Evolutionary conservation across 139 green algal species (phyloP).

Genomic region (Chlamydomonas sphaeroides): DNA sequence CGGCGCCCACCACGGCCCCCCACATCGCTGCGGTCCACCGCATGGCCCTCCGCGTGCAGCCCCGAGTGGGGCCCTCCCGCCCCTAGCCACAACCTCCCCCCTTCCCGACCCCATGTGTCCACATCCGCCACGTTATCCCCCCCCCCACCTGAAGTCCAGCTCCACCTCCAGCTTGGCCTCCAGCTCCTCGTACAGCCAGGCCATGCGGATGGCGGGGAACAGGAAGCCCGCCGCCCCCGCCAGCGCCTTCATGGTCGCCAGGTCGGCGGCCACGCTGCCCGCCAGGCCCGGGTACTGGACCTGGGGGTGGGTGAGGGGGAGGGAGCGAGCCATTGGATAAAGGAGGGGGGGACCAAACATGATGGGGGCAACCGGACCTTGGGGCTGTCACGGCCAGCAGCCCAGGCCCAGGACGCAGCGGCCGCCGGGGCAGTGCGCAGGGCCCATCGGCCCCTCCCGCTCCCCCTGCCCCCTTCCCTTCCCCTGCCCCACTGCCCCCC

Average conservation of each 20-base stretch:
- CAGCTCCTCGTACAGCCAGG: constrained; percentile 78
- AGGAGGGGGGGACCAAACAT: too few relatives aligned
- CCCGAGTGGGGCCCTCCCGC: too few relatives aligned
- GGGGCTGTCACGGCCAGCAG: too few relatives aligned
- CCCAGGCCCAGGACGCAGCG: too few relatives aligned
- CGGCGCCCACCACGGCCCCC: too few relatives aligned
- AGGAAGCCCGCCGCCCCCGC: constrained; percentile 41
- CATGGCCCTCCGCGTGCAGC: too few relatives aligned
- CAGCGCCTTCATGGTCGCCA: constrained; percentile 69
- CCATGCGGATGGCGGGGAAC: constrained; percentile 69
- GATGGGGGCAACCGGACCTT: too few relatives aligned
- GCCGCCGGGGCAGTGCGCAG: too few relatives aligned
- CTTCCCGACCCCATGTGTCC: background rate
- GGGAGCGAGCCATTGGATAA: background rate
- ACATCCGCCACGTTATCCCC: too few relatives aligned
- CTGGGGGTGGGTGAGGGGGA: background rate
- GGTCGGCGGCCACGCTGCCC: constrained; percentile 69
- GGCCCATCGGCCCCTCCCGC: too few relatives aligned
- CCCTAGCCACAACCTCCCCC: background rate
- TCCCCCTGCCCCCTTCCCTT: background rate
- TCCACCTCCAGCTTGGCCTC: constrained; percentile 77
- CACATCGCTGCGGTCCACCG: too few relatives aligned
- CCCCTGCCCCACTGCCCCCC: background rate
- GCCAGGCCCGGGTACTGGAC: constrained; percentile 76
- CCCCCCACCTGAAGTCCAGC: constrained; percentile 78